A percentile compares a stretch with the other conserved stretches of the same genome.
These are phyloP conservation scores for Metarhizium robertsii DNA, from an alignment of 2,329 filamentous ascomycete genomes.

Conservation along the genomic window DNA sequence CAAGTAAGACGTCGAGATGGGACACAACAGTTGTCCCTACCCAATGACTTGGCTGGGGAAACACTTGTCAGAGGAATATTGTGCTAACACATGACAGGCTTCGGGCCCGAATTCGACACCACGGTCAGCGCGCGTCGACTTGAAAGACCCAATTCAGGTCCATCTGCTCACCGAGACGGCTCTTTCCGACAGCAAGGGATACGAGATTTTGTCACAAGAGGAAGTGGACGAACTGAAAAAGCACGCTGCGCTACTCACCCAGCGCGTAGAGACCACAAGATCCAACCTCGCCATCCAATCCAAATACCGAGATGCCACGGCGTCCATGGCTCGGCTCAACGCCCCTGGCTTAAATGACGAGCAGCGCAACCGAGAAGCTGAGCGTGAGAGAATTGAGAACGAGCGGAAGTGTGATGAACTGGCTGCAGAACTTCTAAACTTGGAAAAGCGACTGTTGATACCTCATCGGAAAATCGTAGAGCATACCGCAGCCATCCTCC, in stretches of 20 bases:
- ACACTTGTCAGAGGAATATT: not conserved
- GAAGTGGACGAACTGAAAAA: slow-evolving; percentile 90
- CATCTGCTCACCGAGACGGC: slow-evolving; percentile 92
- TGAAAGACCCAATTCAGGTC: slow-evolving; percentile 69
- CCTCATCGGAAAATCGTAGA: slow-evolving; percentile 69
- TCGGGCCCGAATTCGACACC: slow-evolving; percentile 1
- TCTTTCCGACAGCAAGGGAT: slow-evolving; percentile 76
- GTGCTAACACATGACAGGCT: not conserved
- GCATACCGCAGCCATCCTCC: slow-evolving; percentile 87
- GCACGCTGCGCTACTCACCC: slow-evolving; percentile 61
- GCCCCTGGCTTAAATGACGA: slow-evolving; percentile 34
- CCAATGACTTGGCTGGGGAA: not conserved
- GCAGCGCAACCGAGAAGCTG: slow-evolving; percentile 48
- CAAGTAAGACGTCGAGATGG: slow-evolving; percentile 35
- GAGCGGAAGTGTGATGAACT: slow-evolving; percentile 80
- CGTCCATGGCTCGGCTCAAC: slow-evolving; percentile 76
- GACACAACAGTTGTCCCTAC: not conserved
- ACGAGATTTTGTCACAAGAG: slow-evolving; percentile 78
- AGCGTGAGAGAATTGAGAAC: slow-evolving; percentile 64
- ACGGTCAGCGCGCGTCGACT: slow-evolving; percentile 44
- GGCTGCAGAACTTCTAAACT: slow-evolving; percentile 65
- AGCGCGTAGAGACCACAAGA: slow-evolving; percentile 72
- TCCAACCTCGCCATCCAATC: slow-evolving; percentile 81
- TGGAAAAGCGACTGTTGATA: slow-evolving; percentile 69
- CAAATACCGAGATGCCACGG: slow-evolving; percentile 89